Conservation (phyloP, 176 grass and related monocot species). For the Areca catechu region DNA sequence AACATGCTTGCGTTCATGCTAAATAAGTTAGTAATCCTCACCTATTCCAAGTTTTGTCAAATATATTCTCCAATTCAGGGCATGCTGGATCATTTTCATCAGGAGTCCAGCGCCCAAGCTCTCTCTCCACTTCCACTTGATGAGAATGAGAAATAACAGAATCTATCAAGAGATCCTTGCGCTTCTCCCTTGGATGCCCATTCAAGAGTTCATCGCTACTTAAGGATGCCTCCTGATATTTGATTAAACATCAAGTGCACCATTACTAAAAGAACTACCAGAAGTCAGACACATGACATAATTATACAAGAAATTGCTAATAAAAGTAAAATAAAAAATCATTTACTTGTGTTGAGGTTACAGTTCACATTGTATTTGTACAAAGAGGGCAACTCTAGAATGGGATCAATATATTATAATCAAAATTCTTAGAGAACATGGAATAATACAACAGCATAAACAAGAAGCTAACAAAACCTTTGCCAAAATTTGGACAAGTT, state of each 20-base stretch:
- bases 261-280: not conserved
- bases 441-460: no score
- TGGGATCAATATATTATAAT: no score
- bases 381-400: no score
- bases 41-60: slow-evolving; percentile 62
- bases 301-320: no score
- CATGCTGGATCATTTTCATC: slow-evolving; percentile 80
- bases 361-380: no score
- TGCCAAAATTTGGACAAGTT: slow-evolving; percentile 80
- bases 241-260: slow-evolving; percentile 15
- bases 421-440: no score
- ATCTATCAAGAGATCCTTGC: slow-evolving; percentile 91
- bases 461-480: slow-evolving; percentile 32
- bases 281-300: no score
- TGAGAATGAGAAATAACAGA: slow-evolving; percentile 82
- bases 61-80: slow-evolving; percentile 69
- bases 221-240: slow-evolving; percentile 63
- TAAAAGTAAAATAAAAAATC: no score
- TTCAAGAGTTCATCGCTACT: slow-evolving; percentile 58
- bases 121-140: slow-evolving; percentile 60
- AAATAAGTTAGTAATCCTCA: slow-evolving; percentile 14
- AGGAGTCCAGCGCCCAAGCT: slow-evolving; percentile 85
- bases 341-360: no score
- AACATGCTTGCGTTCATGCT: not conserved
- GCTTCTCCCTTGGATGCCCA: slow-evolving; percentile 61